Percentiles rank a stretch among this genome's conserved stretches.
phyloP scores from a whole-genome alignment of 1,139 yeast species.

The Nadsonia commutata region DNA sequence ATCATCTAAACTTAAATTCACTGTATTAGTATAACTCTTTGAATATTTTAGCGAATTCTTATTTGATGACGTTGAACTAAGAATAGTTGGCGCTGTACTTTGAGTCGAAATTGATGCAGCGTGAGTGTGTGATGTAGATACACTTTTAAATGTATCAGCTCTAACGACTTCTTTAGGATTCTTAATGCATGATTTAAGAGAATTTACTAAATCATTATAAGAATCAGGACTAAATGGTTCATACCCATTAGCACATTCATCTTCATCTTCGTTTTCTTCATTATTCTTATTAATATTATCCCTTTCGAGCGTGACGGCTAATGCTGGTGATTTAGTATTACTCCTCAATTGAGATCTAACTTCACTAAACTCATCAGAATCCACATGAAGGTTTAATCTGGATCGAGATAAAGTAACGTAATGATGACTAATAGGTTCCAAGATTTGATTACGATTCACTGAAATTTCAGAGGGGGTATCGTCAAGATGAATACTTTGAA shows the following conservation, averaged over 20 bases:
- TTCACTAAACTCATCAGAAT: background rate
- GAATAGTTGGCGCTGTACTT: background rate
- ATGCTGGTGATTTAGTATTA: no score
- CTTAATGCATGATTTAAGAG: background rate
- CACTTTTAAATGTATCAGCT: background rate
- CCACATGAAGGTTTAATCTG: background rate
- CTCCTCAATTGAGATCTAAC: background rate
- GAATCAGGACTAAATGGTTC: slow-evolving; percentile 19
- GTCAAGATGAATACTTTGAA: background rate
- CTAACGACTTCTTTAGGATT: background rate
- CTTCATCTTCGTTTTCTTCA: slow-evolving; percentile 9
- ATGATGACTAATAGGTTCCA: background rate
- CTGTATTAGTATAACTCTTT: background rate
- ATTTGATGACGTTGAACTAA: background rate
- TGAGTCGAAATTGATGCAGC: background rate
- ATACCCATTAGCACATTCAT: slow-evolving; percentile 10
- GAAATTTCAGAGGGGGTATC: no score
- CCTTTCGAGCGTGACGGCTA: no score
- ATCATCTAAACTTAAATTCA: no score
- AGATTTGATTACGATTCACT: no score
- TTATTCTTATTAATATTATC: background rate
- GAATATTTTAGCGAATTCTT: background rate
- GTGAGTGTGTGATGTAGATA: background rate
- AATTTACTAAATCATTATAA: slow-evolving; percentile 8
- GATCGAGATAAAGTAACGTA: background rate